Evolutionary conservation across 805 yeast genomes (phyloP), one percentile per base, ranked within the genome.

Genomic region (Lachancea waltii): DNA sequence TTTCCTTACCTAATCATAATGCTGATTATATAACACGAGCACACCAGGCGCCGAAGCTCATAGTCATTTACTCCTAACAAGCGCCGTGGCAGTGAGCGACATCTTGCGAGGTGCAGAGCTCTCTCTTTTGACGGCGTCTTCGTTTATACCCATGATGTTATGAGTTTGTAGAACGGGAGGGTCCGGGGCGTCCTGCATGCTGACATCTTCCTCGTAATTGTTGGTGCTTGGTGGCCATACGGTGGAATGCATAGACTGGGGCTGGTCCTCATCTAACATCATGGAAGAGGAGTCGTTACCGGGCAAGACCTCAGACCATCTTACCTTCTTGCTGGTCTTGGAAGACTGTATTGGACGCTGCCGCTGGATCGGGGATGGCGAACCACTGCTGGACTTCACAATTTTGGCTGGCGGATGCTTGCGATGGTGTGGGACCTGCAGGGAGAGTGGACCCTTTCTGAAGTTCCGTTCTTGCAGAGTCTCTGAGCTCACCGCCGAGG

Each of bases 271-370:
- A 27, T 38, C 42, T 11, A 38, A 4, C 30, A 33, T 33, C 42
- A 38, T 38, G 16, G 42, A 33, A 6, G 30, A n/a, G 2, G 37
- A 18, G 13, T 38, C 42, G 27, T 33, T 38, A 9, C 34, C 42
- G 15, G 33, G 30, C 4, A 31, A 13, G 13, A 28, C 15, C 26
- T 38, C 63, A 41, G 66, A 67, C 72, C 75, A 71, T 44, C 75
- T 62, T 1, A 72, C 77, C 41, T 64, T 69, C 37, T 69, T 70
- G 9, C 54, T 32, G 8, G 49, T 47, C 41, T 58, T 63, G 17
- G 5, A 15, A 6, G 21, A 17, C 4, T 23, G 31, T 3, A 15
- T 11, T 7, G 25, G n/a, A 2, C 37, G 22, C 11, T 24, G 20
- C 11, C 41, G 36, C 23, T 37, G 41, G 11, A 32, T 28, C 11